Evolutionary conservation across 2,329 filamentous ascomycete genomes (phyloP), one percentile per base, ranked within the genome.

Genomic region (Dichotomopilus funicola): DNA sequence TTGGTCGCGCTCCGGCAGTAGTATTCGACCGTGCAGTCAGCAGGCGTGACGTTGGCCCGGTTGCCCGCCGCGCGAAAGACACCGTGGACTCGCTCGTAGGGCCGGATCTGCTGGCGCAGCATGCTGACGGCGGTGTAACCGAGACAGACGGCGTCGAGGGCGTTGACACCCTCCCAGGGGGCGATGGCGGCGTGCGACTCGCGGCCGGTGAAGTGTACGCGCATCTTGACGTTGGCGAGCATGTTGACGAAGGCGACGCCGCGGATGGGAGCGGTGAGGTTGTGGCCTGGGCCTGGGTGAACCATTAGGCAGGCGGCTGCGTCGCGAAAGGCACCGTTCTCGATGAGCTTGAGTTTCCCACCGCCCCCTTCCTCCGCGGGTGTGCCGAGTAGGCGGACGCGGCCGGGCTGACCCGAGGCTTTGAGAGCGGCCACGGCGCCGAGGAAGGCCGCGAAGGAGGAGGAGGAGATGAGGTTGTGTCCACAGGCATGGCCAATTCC

Each of bases 131-230:
- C 52, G 67, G 68, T 72, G 62, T 73, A 72, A 0, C 67, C 66
- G 6, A 70, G 59, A 1, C 78, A 72, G 8, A 77, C 63, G 6
- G 76, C 77, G 58, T 80, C 77, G 2, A 79, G 70, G 0, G 77
- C 77, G 59, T 80, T 80, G 49, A 73, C 63, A 3, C 77, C 77
- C 13, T 77, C 70, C 75, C 76, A 79, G 0, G 77, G 77, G 9
- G 72, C 72, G 9, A 73, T 71, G 11, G 72, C 72, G 0, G 77
- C 77, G 52, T 80, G 77, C 0, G 77, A 72, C 45, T 73, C 72
- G 42, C 68, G 67, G 6, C 76, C 77, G 0, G 65, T 68, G 55
- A 76, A 78, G 58, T 71, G 69, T 46, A 73, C 70, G 40, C 64
- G 58, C 61, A 63, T 64, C 60, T 69, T 69, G 53, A 70, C 63